Conservation (phyloP, 1,284 basidiomycete species). For the Xerocomus cyaneibrunnescens region DNA sequence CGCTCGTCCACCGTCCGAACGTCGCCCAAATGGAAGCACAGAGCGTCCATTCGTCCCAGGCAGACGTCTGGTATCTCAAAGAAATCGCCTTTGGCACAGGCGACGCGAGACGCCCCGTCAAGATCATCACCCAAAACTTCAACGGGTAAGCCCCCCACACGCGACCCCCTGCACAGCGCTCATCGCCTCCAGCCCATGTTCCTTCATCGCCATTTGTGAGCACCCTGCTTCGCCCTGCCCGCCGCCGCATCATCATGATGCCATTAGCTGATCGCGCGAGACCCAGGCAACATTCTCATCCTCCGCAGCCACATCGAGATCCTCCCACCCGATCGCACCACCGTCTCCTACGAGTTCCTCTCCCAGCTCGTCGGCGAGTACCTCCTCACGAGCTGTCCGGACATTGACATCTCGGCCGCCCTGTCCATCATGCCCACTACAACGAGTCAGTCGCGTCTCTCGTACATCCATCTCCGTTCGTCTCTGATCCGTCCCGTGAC, state of each 20-base stretch:
- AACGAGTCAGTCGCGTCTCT: slow-evolving; percentile 50
- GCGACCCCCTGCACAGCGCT: not conserved
- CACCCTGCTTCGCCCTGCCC: too few relatives aligned
- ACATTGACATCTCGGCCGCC: slow-evolving; percentile 75
- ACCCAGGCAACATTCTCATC: slow-evolving; percentile 70
- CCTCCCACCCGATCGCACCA: slow-evolving; percentile 57
- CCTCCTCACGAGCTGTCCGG: slow-evolving; percentile 62
- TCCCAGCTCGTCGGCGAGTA: slow-evolving; percentile 82
- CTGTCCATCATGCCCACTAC: slow-evolving; percentile 82
- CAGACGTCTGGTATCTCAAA: slow-evolving; percentile 82
- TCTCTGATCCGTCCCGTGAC: not conserved
- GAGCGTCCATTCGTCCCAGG: slow-evolving; percentile 40
- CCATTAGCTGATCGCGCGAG: not conserved
- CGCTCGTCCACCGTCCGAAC: not conserved
- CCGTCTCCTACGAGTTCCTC: slow-evolving; percentile 83
- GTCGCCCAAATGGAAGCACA: not conserved
- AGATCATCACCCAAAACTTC: slow-evolving; percentile 81
- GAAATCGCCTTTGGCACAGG: slow-evolving; percentile 52
- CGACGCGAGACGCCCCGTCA: slow-evolving; percentile 38
- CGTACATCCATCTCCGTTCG: not conserved
- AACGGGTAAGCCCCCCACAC: slow-evolving; percentile 55
- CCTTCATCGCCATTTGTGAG: slow-evolving; percentile 85
- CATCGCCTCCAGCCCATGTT: slow-evolving; percentile 47
- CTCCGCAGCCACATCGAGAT: slow-evolving; percentile 76
- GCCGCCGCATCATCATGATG: too few relatives aligned